Percentiles rank a stretch among this genome's conserved stretches.
phyloP scores from a whole-genome alignment of 2,329 filamentous ascomycete genomes.

The Biscogniauxia sp. region DNA sequence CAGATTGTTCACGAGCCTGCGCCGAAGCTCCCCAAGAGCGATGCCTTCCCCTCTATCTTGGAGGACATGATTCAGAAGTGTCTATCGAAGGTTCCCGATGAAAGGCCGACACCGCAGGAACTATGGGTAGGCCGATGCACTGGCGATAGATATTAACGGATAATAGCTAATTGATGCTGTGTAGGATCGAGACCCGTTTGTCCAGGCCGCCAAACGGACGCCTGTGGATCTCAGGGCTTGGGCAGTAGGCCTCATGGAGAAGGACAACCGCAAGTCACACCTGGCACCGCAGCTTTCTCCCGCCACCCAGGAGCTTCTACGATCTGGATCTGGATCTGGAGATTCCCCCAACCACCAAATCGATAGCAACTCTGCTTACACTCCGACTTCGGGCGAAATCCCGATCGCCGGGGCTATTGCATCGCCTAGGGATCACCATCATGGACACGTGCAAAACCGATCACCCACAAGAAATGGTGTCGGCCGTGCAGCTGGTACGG shows the following conservation, averaged over 20 bases:
- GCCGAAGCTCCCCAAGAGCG: slow-evolving; percentile 90
- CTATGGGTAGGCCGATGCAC: slow-evolving; percentile 67
- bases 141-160: not conserved
- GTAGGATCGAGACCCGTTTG: slow-evolving; percentile 87
- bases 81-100: slow-evolving; percentile 82
- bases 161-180: slow-evolving; percentile 24
- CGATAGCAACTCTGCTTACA: slow-evolving; percentile 47
- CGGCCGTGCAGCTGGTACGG: slow-evolving; percentile 41
- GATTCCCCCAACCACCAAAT: slow-evolving; percentile 57
- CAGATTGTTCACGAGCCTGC: slow-evolving; percentile 97
- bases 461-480: slow-evolving; percentile 52
- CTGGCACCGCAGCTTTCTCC: slow-evolving; percentile 78
- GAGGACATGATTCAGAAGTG: slow-evolving; percentile 98
- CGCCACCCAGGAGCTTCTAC: slow-evolving; percentile 72
- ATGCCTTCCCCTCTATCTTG: slow-evolving; percentile 91
- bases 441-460: slow-evolving; percentile 43
- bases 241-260: slow-evolving; percentile 91
- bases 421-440: slow-evolving; percentile 50
- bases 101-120: slow-evolving; percentile 87
- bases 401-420: slow-evolving; percentile 60
- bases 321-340: slow-evolving; percentile 40
- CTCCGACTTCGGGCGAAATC: slow-evolving; percentile 71
- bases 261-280: slow-evolving; percentile 93
- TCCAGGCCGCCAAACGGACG: slow-evolving; percentile 94
- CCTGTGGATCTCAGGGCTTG: slow-evolving; percentile 91